Base-by-base conservation (phyloP, 2,329 filamentous ascomycete genomes). In the Delphinella strobiligena region DNA sequence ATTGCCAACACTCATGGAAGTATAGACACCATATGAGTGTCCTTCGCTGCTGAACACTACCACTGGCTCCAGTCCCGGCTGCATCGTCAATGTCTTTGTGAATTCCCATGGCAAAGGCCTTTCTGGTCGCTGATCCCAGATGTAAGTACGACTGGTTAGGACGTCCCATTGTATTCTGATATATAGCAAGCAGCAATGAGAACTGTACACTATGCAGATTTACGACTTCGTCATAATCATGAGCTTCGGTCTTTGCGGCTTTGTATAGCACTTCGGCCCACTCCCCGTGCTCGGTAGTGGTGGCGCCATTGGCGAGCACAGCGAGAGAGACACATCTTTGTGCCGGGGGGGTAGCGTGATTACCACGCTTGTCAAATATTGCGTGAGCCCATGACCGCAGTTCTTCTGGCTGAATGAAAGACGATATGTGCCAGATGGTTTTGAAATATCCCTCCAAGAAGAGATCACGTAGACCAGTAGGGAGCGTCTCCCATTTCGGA, bases 191-290 rank as follows among this genome's bases (percentile, higher is more conserved):
- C 4, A 55, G 37, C 9, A 56, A 38, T 0, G 51, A 54, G 24
- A 51, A 49, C 31, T 56, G 54, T 3, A 56, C 49, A 51, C 56
- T 56, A 3, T 49, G 47, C n/a, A 56, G 38, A 4, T 51, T 56
- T n/a, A 56, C 54, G 4, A 50, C 49, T 17, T 56, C 54, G 19
- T 56, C 54, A 24, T 50, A 56, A 3, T 49, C 33, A 2, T 45
- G 33, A 2, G 48, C 51, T 29, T 52, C 48, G 8, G 45, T 47
- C 33, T 54, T 54, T 19, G 54, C 51, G 32, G 49, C 46, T 5
- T 43, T 44, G 19, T 54, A 46, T 2, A 56, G 38, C 5, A 47
- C 36, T 22, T 56, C 53, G 2, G 52, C 54, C 14, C 42, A 16
- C 33, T 51, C 42, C 1, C 52, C 54, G 2, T 51, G 45, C 14